Evolutionary conservation across 345 rosid genomes (phyloP).

Genomic region (Brassica carinata): DNA sequence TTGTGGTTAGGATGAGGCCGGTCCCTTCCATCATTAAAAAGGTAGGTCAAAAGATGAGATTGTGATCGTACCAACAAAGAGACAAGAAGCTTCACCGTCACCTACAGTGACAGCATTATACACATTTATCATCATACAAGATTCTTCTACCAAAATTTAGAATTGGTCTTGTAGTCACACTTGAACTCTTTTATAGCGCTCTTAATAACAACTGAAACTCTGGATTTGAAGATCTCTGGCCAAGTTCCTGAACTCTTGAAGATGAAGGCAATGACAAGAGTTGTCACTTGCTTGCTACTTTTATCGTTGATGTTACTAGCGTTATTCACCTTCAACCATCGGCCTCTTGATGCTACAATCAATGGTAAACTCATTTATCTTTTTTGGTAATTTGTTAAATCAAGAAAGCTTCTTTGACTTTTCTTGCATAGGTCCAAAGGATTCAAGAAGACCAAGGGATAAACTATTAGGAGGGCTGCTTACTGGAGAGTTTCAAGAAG

Average conservation of each 20-base stretch:
- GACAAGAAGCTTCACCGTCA: constrained; percentile 3
- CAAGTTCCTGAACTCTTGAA: too few relatives aligned
- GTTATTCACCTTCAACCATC: too few relatives aligned
- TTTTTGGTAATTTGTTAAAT: too few relatives aligned
- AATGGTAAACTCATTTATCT: too few relatives aligned
- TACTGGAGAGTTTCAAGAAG: constrained; percentile 27
- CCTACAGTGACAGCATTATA: not conserved
- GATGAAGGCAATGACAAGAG: too few relatives aligned
- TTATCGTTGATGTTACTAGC: too few relatives aligned
- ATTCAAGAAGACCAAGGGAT: constrained; percentile 1
- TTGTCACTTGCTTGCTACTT: too few relatives aligned
- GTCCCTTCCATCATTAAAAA: constrained; percentile 1
- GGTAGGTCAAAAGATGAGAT: not conserved
- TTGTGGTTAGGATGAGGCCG: not conserved
- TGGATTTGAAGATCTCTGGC: not conserved
- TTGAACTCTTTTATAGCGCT: not conserved
- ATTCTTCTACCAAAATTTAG: not conserved
- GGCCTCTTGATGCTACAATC: too few relatives aligned
- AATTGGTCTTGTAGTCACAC: not conserved
- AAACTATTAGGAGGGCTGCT: constrained; percentile 41
- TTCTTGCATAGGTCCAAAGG: constrained; percentile 11
- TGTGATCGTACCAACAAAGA: not conserved
- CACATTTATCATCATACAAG: not conserved
- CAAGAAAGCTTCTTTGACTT: not conserved
- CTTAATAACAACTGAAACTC: not conserved